Base-by-base conservation (phyloP, 1,139 yeast species). In the Hyphopichia fennica region DNA sequence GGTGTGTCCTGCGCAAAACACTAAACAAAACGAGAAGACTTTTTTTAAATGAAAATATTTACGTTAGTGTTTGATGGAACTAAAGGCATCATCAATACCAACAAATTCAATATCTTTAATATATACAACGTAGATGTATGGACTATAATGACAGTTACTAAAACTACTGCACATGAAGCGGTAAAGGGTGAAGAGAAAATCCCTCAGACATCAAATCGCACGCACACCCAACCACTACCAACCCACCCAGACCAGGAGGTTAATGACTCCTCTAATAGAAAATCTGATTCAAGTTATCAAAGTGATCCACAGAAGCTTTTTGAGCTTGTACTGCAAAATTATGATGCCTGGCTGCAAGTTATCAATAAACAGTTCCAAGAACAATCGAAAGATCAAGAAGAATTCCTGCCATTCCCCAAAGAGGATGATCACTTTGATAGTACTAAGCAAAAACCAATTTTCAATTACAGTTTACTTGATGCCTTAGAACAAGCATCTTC, bases 321-420 rank as follows among this genome's bases (percentile, higher is more conserved):
- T 52, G 69, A 66, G 30, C 58, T 65, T 38, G 68, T 69, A 16
- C 60, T 71, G 11, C 64, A 65, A 45, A 67, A 68, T 50, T 69
- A 69, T 46, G 71, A 69, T 36, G 54, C 62, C 13, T 70, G 75
- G 75, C 71, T 58, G 60, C 64, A 60, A 35, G 64, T 63, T 10
- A 56, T 65, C 53, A 60, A 59, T 41, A 56, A 55, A 37, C 63
- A 60, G 41, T 57, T 60, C 36, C 56, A 55, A 17, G 57, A 59
- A 33, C 61, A 60, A 34, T 57, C 60, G 36, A 57, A 55, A 18
- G 57, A 59, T 31, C 60, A 60, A 33, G 65, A 54, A 28, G 45
- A 54, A 39, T 65, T 53, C 38, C 63, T 61, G 60, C 71, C 71
- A 10, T 63, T 65, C 37, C 71, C 71, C 8, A 45, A 44, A 9